Percentiles rank a stretch among this genome's conserved stretches.
These are phyloP conservation scores for Termitomyces sp. DNA, from an alignment of 768 basidiomycete species.

Conservation along the genomic window DNA sequence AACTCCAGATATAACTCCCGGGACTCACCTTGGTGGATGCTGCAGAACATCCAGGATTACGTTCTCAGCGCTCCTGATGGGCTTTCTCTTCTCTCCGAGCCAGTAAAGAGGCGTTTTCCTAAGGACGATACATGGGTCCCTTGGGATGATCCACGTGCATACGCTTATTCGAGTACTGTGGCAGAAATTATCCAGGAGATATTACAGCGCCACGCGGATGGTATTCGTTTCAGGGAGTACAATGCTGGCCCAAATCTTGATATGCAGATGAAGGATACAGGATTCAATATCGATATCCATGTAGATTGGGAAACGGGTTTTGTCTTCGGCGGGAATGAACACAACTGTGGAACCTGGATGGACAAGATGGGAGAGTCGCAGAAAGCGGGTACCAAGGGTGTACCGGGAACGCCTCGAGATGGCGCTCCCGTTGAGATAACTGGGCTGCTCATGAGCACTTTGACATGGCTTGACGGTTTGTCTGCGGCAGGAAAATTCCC, in stretches of 20 bases:
- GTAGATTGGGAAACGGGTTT: slow-evolving; percentile 98
- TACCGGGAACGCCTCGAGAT: slow-evolving; percentile 95
- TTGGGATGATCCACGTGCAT: slow-evolving; percentile 86
- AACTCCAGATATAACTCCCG: slow-evolving; percentile 82
- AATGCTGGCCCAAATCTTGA: slow-evolving; percentile 98
- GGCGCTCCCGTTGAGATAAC: slow-evolving; percentile 96
- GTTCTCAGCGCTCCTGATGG: slow-evolving; percentile 83
- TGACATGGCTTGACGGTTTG: slow-evolving; percentile 83
- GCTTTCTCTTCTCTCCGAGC: slow-evolving; percentile 71
- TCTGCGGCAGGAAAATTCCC: slow-evolving; percentile 72
- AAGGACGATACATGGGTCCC: slow-evolving; percentile 90
- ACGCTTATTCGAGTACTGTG: slow-evolving; percentile 75
- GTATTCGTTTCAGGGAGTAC: slow-evolving; percentile 93
- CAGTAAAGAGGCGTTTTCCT: slow-evolving; percentile 92
- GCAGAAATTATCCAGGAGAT: slow-evolving; percentile 98
- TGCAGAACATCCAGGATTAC: slow-evolving; percentile 98
- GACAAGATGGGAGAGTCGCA: slow-evolving; percentile 97
- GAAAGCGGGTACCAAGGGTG: slow-evolving; percentile 90
- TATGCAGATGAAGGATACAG: slow-evolving; percentile 90
- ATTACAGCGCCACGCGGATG: slow-evolving; percentile 87
- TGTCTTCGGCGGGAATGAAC: slow-evolving; percentile 79
- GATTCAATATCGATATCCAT: slow-evolving; percentile 89
- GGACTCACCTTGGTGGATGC: slow-evolving; percentile 99
- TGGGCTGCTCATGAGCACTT: slow-evolving; percentile 87
- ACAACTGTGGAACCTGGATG: slow-evolving; percentile 97